Evolutionary conservation across 768 basidiomycete species (phyloP), one percentile per base, ranked within the genome.

Genomic region (Strobilomyces echinocephalus): DNA sequence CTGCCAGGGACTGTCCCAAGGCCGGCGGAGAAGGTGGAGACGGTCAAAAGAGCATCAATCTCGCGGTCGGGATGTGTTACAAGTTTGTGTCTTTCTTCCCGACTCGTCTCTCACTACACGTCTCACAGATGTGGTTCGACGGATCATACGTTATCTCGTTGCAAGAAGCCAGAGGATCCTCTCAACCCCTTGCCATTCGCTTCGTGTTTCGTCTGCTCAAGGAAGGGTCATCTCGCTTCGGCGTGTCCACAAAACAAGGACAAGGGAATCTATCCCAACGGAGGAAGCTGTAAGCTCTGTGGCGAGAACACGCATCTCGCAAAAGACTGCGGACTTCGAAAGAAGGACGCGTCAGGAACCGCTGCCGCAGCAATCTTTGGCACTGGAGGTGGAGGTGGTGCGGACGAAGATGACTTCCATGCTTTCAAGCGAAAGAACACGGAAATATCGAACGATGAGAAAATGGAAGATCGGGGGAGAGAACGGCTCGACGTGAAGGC

Each of bases 371-470:
- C 62, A 9, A 39, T 66, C 44, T 63, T 72, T 15, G 68, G 68
- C 26, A 71, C 52, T 1, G 76, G 76, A 1, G 66, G 65, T 30
- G 82, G 76, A 36, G 83, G 79, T 0, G 91, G 92, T 21, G 87
- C 95, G 9, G 95, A 97, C 65, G 95, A 97, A 68, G 95, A 97
- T 64, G 95, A 97, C 66, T 97, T 95, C 72, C 93, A 94, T 68
- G 75, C 76, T 1, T 78, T 93, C 67, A 86, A 85, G 65, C 79
- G 91, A 41, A 78, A 73, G 49, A 80, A 75, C 42, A 71, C 67
- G 10, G 82, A 85, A 54, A 74, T 90, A 0, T 82, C 87, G 28
- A 75, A 70, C 28, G 80, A 83, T 26, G 83, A 86, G 62, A 81
- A 78, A 60, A 67, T 63, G 41, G 75, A 75, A 38, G 75, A 74